Evolutionary conservation across 164 flowering plant genomes (phyloP).

Genomic region (Annona squamosa): DNA sequence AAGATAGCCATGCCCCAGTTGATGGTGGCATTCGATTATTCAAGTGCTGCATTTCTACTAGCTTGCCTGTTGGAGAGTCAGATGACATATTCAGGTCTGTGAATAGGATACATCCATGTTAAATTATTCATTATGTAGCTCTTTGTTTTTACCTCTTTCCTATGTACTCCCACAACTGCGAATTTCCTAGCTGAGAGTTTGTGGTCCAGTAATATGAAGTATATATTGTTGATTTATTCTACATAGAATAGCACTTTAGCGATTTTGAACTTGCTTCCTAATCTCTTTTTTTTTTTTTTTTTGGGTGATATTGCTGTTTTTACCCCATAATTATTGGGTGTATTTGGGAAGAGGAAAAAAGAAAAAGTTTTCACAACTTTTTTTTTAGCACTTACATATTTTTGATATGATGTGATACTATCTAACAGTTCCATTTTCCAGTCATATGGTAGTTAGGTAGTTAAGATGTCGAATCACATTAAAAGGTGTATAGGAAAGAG

Average conservation of each 20-base stretch:
- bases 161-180: not conserved
- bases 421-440: no score
- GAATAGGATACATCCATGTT: not conserved
- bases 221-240: not conserved
- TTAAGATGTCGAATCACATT: no score
- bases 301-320: no score
- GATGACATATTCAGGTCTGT: slow-evolving; percentile 61
- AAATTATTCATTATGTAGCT: not conserved
- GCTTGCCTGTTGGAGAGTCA: slow-evolving; percentile 33
- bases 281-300: not conserved
- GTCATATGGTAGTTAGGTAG: no score
- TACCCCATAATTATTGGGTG: no score
- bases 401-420: no score
- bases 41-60: slow-evolving; percentile 72
- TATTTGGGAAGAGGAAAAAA: no score
- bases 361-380: no score
- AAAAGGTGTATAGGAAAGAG: no score
- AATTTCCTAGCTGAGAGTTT: not conserved
- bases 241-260: no score
- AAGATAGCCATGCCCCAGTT: slow-evolving; percentile 28
- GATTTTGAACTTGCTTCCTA: not conserved
- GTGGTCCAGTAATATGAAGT: not conserved
- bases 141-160: not conserved
- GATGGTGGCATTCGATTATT: slow-evolving; percentile 79
- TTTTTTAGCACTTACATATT: no score